Percentiles rank a stretch among this genome's conserved stretches.
Conservation (phyloP, 495 filamentous ascomycete genomes). For the Cercophora samala region DNA sequence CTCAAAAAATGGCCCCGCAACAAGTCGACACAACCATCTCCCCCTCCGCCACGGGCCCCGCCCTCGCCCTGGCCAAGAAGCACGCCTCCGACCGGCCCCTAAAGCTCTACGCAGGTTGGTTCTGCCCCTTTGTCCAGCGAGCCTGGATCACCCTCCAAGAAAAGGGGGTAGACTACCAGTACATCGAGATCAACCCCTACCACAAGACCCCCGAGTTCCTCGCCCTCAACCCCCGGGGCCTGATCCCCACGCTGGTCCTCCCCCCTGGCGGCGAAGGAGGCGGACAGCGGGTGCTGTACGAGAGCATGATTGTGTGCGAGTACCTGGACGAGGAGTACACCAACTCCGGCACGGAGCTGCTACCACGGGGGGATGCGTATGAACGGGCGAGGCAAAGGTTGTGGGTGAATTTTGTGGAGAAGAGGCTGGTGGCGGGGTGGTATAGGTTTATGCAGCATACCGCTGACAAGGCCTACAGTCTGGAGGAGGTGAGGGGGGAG, state of each 20-base stretch:
- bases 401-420: slow-evolving; percentile 66
- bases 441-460: slow-evolving; percentile 65
- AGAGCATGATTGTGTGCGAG: slow-evolving; percentile 64
- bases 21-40: background rate
- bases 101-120: slow-evolving; percentile 51
- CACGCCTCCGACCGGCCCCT: slow-evolving; percentile 39
- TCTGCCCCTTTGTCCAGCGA: slow-evolving; percentile 60
- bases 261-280: slow-evolving; percentile 17
- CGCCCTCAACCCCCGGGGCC: slow-evolving; percentile 62
- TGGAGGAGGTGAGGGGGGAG: slow-evolving; percentile 45
- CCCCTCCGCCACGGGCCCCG: slow-evolving; percentile 29
- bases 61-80: slow-evolving; percentile 32
- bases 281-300: slow-evolving; percentile 58
- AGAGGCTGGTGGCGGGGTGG: slow-evolving; percentile 60
- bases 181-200: slow-evolving; percentile 72
- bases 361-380: slow-evolving; percentile 55
- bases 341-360: slow-evolving; percentile 43
- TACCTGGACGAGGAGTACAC: slow-evolving; percentile 69
- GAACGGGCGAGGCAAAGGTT: slow-evolving; percentile 57
- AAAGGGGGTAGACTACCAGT: slow-evolving; percentile 68
- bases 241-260: slow-evolving; percentile 61
- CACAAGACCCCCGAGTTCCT: slow-evolving; percentile 61
- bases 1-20: background rate
- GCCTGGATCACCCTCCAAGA: slow-evolving; percentile 66
- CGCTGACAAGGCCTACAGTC: slow-evolving; percentile 42